Conservation (phyloP, 164 flowering plant species). For the Vitis rupestris region DNA sequence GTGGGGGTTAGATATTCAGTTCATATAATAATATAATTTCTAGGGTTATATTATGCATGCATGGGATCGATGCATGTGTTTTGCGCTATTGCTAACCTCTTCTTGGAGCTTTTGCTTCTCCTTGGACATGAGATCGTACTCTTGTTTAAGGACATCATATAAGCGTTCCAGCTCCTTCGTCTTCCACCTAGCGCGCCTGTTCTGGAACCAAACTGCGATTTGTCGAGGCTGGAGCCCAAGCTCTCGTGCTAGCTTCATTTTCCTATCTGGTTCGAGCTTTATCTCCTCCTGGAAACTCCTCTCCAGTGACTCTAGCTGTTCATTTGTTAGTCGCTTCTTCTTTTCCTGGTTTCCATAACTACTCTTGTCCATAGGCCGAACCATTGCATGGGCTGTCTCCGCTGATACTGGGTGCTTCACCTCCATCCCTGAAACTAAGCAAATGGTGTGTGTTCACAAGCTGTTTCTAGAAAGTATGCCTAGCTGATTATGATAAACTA, state of each 20-base stretch:
- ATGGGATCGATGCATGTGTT: not conserved
- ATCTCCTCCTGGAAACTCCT: constrained; percentile 78
- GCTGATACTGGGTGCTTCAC: constrained; percentile 14
- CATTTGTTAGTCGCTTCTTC: constrained; percentile 65
- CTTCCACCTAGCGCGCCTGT: constrained; percentile 83
- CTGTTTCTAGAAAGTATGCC: no score
- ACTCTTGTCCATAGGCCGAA: constrained; percentile 15
- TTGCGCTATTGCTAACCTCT: constrained; percentile 36
- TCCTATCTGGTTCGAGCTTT: constrained; percentile 82
- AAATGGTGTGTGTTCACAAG: not conserved
- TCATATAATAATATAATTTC: not conserved
- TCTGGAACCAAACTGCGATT: constrained; percentile 86
- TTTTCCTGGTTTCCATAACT: constrained; percentile 30
- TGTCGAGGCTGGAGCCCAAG: constrained; percentile 79
- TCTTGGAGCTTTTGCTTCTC: constrained; percentile 72
- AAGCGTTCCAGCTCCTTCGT: constrained; percentile 69
- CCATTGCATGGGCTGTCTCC: constrained; percentile 7
- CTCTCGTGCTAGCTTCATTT: constrained; percentile 65
- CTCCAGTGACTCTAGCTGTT: constrained; percentile 77
- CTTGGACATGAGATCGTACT: constrained; percentile 46
- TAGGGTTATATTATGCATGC: not conserved
- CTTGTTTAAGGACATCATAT: constrained; percentile 61
- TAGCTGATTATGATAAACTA: no score
- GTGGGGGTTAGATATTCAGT: no score
- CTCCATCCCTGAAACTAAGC: constrained; percentile 21